Evolutionary conservation across 2,329 filamentous ascomycete species (phyloP).

Genomic region (Penicillium decumbens): DNA sequence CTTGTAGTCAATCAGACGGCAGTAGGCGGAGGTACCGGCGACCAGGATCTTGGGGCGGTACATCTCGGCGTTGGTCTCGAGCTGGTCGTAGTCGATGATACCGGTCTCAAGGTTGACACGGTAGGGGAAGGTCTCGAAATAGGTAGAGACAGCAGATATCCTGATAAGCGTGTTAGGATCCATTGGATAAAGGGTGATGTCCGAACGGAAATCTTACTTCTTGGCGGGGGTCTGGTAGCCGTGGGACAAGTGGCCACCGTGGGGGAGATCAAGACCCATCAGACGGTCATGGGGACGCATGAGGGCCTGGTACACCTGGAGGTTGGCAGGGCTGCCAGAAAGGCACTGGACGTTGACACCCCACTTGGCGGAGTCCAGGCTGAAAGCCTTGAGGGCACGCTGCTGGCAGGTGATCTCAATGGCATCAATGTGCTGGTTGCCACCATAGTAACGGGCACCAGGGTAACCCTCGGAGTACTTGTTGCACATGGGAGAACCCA

Average conservation of each 20-base stretch:
- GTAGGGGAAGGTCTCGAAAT: constrained; percentile 98
- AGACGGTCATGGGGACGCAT: constrained; percentile 89
- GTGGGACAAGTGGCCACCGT: constrained; percentile 92
- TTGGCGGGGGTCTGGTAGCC: constrained; percentile 92
- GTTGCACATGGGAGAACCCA: constrained; percentile 93
- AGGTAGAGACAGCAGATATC: constrained; percentile 98
- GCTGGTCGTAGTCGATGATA: constrained; percentile 87
- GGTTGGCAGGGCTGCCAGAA: constrained; percentile 88
- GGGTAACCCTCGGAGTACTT: constrained; percentile 99
- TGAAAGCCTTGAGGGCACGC: constrained; percentile 87
- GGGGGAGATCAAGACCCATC: constrained; percentile 94
- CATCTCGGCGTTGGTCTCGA: constrained; percentile 79
- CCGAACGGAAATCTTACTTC: constrained; percentile 53
- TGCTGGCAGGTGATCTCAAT: constrained; percentile 94
- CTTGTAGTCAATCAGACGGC: constrained; percentile 90
- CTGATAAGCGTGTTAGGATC: constrained; percentile 32
- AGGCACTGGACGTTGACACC: constrained; percentile 97
- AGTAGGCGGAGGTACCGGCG: constrained; percentile 92
- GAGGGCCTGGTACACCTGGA: constrained; percentile 95
- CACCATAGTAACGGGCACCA: constrained; percentile 96
- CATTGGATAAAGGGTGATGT: neutral
- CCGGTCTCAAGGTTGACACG: constrained; percentile 84
- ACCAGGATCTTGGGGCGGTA: constrained; percentile 96
- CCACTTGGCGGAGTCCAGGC: constrained; percentile 82
- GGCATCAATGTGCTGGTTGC: constrained; percentile 97